Evolutionary conservation across 768 basidiomycete species (phyloP), one percentile per base, ranked within the genome.

Genomic region (Tricholoma saponaceum): DNA sequence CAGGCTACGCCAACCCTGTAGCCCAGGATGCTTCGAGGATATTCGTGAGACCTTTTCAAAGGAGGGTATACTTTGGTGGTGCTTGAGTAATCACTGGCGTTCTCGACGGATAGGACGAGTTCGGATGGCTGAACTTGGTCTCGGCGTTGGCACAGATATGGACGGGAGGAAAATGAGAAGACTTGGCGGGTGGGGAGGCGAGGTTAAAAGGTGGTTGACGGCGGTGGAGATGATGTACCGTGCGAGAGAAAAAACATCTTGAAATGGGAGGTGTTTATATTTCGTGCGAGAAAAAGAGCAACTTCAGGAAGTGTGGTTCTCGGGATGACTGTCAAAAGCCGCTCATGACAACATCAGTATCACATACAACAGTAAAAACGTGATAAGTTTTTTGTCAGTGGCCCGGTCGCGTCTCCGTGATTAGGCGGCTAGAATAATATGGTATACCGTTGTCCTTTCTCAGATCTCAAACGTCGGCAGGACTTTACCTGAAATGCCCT

Each of bases 41-140:
- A 60, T 78, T 47, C 58, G 59, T 5, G 72, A 74, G 23, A 71
- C 73, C 0, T 80, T 82, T 37, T 77, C 74, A 0, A 70, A 70
- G 18, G 70, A 82, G 0, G 80, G 83, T 62, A 80, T 85, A 32
- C 56, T 84, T 18, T 78, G 71, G 72, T 84, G 79, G 80, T 78
- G 77, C 61, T 55, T 83, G 10, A 73, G 67, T 22, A 59, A 78
- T 1, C 83, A 84, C 50, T 60, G 65, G 51, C 22, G n/a, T 5
- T 44, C 58, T 25, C 71, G 78, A n/a, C 51, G 62, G 20, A 61
- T 64, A 14, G 61, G 69, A 49, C 16, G 51, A 13, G 70, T 57
- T 5, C 61, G 62, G 32, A 72, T 80, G 70, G 49, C 55, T 1
- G 53, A 66, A 25, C 67, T 73, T 13, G 79, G 74, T 1, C 20